A percentile compares a stretch with the other conserved stretches of the same genome.
These are phyloP conservation scores for Agroathelia rolfsii DNA, from an alignment of 1,284 basidiomycete genomes.

Conservation along the genomic window DNA sequence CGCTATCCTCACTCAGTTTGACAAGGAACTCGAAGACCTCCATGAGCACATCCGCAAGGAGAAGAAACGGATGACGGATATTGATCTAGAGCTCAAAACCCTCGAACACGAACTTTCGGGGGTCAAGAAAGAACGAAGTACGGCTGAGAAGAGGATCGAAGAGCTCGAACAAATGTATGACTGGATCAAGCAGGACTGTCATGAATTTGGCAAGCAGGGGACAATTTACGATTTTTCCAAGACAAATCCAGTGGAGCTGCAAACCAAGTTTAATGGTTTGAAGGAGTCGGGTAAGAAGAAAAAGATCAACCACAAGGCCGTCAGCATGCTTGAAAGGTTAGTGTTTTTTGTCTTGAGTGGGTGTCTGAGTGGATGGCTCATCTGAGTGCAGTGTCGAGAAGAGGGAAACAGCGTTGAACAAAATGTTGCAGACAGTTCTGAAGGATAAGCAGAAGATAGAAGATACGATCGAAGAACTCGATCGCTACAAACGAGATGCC, in stretches of 20 bases:
- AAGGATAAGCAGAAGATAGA: slow-evolving; percentile 97
- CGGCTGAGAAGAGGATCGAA: no score
- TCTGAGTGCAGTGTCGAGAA: slow-evolving; percentile 94
- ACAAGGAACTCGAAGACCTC: slow-evolving; percentile 79
- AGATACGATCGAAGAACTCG: slow-evolving; percentile 87
- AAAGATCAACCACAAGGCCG: slow-evolving; percentile 92
- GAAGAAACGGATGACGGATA: slow-evolving; percentile 65
- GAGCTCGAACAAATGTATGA: slow-evolving; percentile 80
- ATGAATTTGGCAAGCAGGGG: slow-evolving; percentile 77
- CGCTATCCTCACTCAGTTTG: slow-evolving; percentile 80
- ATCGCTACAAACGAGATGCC: slow-evolving; percentile 90
- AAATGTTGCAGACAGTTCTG: slow-evolving; percentile 84
- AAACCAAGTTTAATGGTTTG: slow-evolving; percentile 66
- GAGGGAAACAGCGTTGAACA: slow-evolving; percentile 78
- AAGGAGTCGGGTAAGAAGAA: slow-evolving; percentile 81
- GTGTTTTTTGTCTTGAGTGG: no score
- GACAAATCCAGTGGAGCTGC: slow-evolving; percentile 60
- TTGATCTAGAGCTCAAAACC: slow-evolving; percentile 58
- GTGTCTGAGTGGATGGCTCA: no score
- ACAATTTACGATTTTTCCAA: slow-evolving; percentile 77
- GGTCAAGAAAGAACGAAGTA: no score
- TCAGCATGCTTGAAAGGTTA: slow-evolving; percentile 97
- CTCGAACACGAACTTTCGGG: no score
- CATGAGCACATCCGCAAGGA: slow-evolving; percentile 76
- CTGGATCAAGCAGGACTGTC: slow-evolving; percentile 85